Percentiles rank a stretch among this genome's conserved stretches.
Evolutionary conservation across 192 early-diverging fungal genomes (phyloP).

Genomic region (Chytriomyces hyalinus): DNA sequence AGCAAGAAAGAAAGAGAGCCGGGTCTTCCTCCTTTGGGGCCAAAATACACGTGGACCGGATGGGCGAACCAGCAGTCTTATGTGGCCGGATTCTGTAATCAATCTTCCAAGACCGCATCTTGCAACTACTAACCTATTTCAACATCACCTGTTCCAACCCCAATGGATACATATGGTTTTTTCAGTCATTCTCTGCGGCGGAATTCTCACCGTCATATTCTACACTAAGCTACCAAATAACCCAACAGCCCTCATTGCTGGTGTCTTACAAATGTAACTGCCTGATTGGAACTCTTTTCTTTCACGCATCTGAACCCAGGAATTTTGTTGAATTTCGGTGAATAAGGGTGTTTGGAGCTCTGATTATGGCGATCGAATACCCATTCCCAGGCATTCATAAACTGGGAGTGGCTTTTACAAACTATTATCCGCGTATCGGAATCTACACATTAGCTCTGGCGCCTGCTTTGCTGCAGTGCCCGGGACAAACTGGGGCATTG

Average conservation of each 20-base stretch:
- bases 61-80: slow-evolving; percentile 37
- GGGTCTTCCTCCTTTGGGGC: slow-evolving; percentile 8
- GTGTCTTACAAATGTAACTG: slow-evolving; percentile 15
- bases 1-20: background rate
- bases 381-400: slow-evolving; percentile 29
- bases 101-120: background rate
- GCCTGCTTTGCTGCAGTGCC: slow-evolving; percentile 37
- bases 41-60: slow-evolving; percentile 36
- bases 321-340: background rate
- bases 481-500: slow-evolving; percentile 38
- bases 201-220: slow-evolving; percentile 37
- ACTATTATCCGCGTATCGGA: slow-evolving; percentile 31
- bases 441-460: slow-evolving; percentile 32
- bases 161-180: background rate
- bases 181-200: slow-evolving; percentile 45
- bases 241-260: slow-evolving; percentile 2
- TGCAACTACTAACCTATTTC: background rate
- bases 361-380: slow-evolving; percentile 41
- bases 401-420: slow-evolving; percentile 31
- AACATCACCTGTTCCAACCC: background rate
- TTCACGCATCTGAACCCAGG: slow-evolving; percentile 7
- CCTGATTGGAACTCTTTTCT: background rate
- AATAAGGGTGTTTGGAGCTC: slow-evolving; percentile 27
- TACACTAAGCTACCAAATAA: slow-evolving; percentile 36
- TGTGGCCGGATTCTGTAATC: slow-evolving; percentile 41